Evolutionary conservation across 257 asterid genomes (phyloP), one percentile per base, ranked within the genome.

Genomic region (Paraleonurus japonicus): DNA sequence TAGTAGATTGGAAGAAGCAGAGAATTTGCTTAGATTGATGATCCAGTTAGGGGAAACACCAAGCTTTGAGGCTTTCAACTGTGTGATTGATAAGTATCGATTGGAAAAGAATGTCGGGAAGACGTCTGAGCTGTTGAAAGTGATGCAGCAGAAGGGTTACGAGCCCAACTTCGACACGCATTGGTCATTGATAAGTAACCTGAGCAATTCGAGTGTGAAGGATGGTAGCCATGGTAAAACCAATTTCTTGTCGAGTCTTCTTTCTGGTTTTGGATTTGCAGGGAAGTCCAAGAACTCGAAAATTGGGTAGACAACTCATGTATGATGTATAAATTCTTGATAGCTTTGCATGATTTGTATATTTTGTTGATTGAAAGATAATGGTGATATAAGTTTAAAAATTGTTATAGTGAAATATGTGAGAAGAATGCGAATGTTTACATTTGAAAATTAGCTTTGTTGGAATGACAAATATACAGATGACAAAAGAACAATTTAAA

Each of bases 141-240:
- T 73, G 24, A 95, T 95, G 99, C 97, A 95, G 78, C 71, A 81
- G 80, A 77, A 65, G 66, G 99, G 98, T 0, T 79, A 84, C 51
- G 89, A 68, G 43, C 96, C 95, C 4, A 96, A 92, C 50, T 95
- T 95, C 3, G 90, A 87, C 65, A 83, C 96, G 23, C 99, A 95
- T 48, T 94, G 99, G 98, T 84, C 98, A 58, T 55, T 92, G 0
- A 82, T 95, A 45, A 87, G 94, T 74, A 84, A 88, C 51, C 72
- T 91, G 78, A 81, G 85, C 76, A 37, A 76, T 75, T 70, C 84
- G 9, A 75, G 77, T 61, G 74, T 71, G 76, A 78, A 77, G 50
- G 82, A 78, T 3, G 83, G 68, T 10, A 62, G 67, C 26, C 61
- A 30, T 8, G 71, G 37, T 16, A 75, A 43, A 8, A 71, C 72